Conservation (phyloP, 2,329 filamentous ascomycete species). For the Colletotrichum lentis region DNA sequence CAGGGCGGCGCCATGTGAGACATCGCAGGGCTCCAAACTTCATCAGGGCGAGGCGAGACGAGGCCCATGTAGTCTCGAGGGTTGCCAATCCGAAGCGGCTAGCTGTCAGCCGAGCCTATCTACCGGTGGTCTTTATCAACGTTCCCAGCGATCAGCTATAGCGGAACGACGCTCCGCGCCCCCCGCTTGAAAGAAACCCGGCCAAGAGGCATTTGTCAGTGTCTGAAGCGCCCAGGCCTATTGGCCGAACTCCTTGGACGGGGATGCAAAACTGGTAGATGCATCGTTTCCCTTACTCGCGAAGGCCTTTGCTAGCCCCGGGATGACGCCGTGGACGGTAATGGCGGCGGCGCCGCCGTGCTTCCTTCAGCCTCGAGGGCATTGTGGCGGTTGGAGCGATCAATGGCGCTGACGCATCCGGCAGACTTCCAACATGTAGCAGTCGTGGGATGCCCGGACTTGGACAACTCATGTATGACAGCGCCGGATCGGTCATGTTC, state of each 20-base stretch:
- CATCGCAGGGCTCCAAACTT: neutral
- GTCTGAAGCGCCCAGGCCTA: too few relatives aligned
- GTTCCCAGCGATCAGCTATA: too few relatives aligned
- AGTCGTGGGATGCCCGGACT: constrained; percentile 19
- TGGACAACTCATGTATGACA: neutral
- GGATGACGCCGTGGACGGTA: neutral
- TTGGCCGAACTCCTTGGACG: neutral
- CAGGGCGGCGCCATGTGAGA: neutral
- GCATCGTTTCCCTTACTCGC: neutral
- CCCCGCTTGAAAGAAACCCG: neutral
- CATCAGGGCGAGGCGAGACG: too few relatives aligned
- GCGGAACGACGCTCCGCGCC: neutral
- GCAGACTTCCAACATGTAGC: neutral
- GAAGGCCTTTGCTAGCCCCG: neutral
- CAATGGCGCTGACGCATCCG: constrained; percentile 24
- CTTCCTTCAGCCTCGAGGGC: neutral
- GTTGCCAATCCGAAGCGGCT: neutral
- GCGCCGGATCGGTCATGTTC: neutral
- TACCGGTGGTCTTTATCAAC: neutral
- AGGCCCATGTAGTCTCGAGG: neutral
- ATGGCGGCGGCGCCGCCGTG: neutral
- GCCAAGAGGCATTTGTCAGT: too few relatives aligned
- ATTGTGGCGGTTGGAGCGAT: neutral
- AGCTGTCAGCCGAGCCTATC: neutral
- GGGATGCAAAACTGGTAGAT: too few relatives aligned